phyloP scores from a whole-genome alignment of 2,329 filamentous ascomycete species.

The Trichoderma guizhouense region DNA sequence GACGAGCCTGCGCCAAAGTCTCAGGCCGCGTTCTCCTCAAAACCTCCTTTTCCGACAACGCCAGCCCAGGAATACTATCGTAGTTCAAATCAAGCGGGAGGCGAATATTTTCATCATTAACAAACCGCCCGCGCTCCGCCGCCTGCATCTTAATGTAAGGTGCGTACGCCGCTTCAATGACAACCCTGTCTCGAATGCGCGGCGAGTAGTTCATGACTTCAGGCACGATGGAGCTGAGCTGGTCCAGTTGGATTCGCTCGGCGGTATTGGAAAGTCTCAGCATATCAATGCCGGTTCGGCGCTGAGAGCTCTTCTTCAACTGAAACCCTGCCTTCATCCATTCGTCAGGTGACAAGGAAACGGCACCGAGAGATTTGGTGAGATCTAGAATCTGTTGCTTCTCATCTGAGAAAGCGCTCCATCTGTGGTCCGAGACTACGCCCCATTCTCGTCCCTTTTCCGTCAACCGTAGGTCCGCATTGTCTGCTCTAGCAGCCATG shows the following conservation, averaged over 20 bases:
- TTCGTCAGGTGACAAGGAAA: slow-evolving; percentile 55
- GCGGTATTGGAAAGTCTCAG: slow-evolving; percentile 63
- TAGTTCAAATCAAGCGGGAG: slow-evolving; percentile 79
- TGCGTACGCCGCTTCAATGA: slow-evolving; percentile 80
- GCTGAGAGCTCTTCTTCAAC: slow-evolving; percentile 62
- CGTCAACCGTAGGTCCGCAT: slow-evolving; percentile 86
- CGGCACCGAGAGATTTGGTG: slow-evolving; percentile 55
- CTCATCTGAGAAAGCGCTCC: slow-evolving; percentile 65
- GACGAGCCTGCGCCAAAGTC: slow-evolving; percentile 80
- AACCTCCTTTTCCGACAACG: slow-evolving; percentile 71
- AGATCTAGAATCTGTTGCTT: slow-evolving; percentile 66
- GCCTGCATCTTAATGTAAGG: slow-evolving; percentile 78
- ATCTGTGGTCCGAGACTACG: slow-evolving; percentile 74
- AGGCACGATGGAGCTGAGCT: slow-evolving; percentile 57
- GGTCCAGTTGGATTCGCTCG: slow-evolving; percentile 41
- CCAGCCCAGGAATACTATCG: slow-evolving; percentile 66
- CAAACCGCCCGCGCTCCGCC: slow-evolving; percentile 62
- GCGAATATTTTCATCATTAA: slow-evolving; percentile 70
- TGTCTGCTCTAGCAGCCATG: slow-evolving; percentile 87
- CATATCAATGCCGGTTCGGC: slow-evolving; percentile 74
- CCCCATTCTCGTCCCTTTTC: slow-evolving; percentile 72
- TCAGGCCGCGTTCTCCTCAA: slow-evolving; percentile 72
- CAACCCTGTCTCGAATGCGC: slow-evolving; percentile 65
- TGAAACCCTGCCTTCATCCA: slow-evolving; percentile 71
- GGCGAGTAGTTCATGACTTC: slow-evolving; percentile 52